Conservation (phyloP, 495 filamentous ascomycete genomes). For the Trichoderma orchidacearum region DNA sequence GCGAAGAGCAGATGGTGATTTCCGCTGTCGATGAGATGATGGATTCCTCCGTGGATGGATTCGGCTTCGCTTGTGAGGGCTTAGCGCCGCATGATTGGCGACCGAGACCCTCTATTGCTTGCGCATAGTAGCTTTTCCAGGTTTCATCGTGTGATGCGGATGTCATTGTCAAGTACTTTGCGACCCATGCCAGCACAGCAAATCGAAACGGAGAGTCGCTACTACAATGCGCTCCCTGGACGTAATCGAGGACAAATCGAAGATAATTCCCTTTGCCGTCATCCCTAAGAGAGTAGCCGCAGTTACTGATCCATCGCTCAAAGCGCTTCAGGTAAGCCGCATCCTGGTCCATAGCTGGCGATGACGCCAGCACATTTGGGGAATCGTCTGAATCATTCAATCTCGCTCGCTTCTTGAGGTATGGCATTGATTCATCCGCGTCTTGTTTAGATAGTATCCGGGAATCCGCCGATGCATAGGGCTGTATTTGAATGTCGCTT, state of each 20-base stretch:
- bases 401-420: not conserved
- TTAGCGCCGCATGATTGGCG: not conserved
- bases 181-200: conserved; percentile 10
- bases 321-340: not conserved
- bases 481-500: too few species aligned
- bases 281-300: conserved; percentile 4
- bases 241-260: conserved; percentile 10
- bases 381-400: not conserved
- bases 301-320: not conserved
- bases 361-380: not conserved
- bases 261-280: conserved; percentile 8
- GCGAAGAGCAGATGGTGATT: conserved; percentile 6
- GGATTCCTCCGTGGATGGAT: not conserved
- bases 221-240: conserved; percentile 2
- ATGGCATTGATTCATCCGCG: not conserved
- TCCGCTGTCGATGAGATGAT: conserved; percentile 3
- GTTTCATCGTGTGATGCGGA: not conserved
- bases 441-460: too few species aligned
- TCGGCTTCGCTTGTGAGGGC: not conserved
- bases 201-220: conserved; percentile 7
- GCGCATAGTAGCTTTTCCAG: conserved; percentile 3
- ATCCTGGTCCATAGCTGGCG: not conserved
- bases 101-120: not conserved
- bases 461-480: too few species aligned
- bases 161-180: conserved; percentile 1